Percentiles rank a stretch among this genome's conserved stretches.
phyloP scores from a whole-genome alignment of 176 grass and related monocot genomes.

The Oryza longistaminata region DNA sequence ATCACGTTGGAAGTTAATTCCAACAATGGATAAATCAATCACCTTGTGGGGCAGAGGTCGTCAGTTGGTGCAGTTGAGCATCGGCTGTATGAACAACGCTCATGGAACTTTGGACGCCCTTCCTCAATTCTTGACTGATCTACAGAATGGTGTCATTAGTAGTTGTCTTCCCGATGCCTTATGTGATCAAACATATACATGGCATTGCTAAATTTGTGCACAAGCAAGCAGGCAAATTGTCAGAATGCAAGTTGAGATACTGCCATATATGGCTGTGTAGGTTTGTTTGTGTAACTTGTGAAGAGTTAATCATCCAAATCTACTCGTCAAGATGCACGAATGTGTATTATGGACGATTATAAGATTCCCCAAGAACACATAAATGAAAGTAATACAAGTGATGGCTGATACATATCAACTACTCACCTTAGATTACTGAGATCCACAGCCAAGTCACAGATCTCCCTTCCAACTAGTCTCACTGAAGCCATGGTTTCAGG shows the following conservation, averaged over 20 bases:
- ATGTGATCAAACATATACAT: neutral
- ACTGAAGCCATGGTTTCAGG: conserved; percentile 76
- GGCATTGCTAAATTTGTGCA: neutral
- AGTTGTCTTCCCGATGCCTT: neutral
- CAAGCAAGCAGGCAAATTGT: neutral
- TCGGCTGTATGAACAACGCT: conserved; percentile 58
- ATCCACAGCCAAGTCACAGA: conserved; percentile 62
- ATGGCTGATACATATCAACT: conserved; percentile 11
- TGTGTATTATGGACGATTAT: conserved; percentile 10
- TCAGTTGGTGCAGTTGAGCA: conserved; percentile 45
- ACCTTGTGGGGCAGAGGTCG: conserved; percentile 41
- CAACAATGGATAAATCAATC: conserved; percentile 20
- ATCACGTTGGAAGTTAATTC: neutral
- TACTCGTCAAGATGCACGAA: neutral
- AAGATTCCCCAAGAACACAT: neutral
- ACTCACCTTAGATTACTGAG: conserved; percentile 68
- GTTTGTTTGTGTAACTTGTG: neutral
- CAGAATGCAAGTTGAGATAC: neutral
- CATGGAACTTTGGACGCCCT: conserved; percentile 58
- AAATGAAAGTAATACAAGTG: neutral
- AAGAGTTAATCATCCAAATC: neutral
- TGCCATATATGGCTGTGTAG: neutral
- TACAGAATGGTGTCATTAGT: conserved; percentile 24
- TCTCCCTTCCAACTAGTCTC: conserved; percentile 62
- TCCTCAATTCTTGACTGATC: conserved; percentile 65